Percentiles rank a stretch among this genome's conserved stretches.
phyloP scores from a whole-genome alignment of 306 rosid genomes.

The Clitoria ternatea region DNA sequence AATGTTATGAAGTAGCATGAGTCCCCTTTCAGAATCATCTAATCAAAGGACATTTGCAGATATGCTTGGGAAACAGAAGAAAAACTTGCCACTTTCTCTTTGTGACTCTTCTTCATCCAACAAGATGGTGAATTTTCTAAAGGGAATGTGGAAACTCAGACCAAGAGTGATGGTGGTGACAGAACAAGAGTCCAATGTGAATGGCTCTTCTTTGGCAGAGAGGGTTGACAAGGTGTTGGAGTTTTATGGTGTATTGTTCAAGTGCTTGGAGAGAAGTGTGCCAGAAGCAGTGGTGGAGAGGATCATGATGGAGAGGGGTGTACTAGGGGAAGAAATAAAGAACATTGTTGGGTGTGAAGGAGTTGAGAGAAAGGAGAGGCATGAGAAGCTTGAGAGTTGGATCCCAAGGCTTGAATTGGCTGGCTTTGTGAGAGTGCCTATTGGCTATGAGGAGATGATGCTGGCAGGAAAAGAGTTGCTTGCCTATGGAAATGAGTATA shows the following conservation, averaged over 20 bases:
- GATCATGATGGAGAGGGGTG: slow-evolving; percentile 54
- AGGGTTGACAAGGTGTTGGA: slow-evolving; percentile 50
- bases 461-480: slow-evolving; percentile 41
- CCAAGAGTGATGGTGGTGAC: slow-evolving; percentile 60
- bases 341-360: slow-evolving; percentile 77
- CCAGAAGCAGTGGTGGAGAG: slow-evolving; percentile 36
- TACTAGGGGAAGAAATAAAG: slow-evolving; percentile 65
- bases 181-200: slow-evolving; percentile 66
- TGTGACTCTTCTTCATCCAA: slow-evolving; percentile 44
- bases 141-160: slow-evolving; percentile 44
- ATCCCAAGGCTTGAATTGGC: slow-evolving; percentile 50
- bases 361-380: slow-evolving; percentile 58
- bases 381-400: slow-evolving; percentile 65
- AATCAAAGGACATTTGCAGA: slow-evolving; percentile 38
- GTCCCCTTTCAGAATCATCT: slow-evolving; percentile 21
- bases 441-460: slow-evolving; percentile 41
- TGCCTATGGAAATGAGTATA: slow-evolving; percentile 47
- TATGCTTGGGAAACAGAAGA: slow-evolving; percentile 36
- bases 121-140: slow-evolving; percentile 48
- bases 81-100: slow-evolving; percentile 38
- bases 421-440: slow-evolving; percentile 50
- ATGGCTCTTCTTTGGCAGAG: slow-evolving; percentile 42
- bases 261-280: slow-evolving; percentile 54
- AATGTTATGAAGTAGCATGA: not conserved
- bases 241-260: slow-evolving; percentile 56